Evolutionary conservation across 257 asterid genomes (phyloP).

Genomic region (Dorcoceras hygrometricum): DNA sequence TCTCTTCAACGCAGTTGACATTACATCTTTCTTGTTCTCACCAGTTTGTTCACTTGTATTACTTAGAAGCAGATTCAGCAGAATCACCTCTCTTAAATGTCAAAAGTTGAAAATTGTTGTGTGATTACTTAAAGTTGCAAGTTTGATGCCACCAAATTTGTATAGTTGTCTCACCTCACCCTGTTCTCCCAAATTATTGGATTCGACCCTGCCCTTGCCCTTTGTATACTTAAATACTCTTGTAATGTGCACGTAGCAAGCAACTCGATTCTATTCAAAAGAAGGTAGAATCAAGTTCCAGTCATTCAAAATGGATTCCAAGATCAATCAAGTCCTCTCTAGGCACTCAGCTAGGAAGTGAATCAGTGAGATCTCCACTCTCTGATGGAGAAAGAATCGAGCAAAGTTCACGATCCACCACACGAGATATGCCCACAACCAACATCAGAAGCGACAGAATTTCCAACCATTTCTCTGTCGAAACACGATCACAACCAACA

Average conservation of each 20-base stretch:
- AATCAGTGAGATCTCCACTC: slow-evolving; percentile 82
- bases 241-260: not conserved
- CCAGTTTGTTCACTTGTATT: too few relatives aligned
- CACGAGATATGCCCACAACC: slow-evolving; percentile 41
- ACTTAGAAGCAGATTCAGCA: too few relatives aligned
- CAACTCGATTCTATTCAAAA: slow-evolving; percentile 53
- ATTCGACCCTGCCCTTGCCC: too few relatives aligned
- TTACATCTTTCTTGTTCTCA: too few relatives aligned
- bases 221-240: too few relatives aligned
- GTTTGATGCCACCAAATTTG: too few relatives aligned
- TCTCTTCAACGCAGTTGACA: too few relatives aligned
- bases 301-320: slow-evolving; percentile 76
- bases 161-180: too few relatives aligned
- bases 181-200: too few relatives aligned
- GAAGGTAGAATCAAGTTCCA: slow-evolving; percentile 43
- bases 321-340: slow-evolving; percentile 65
- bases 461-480: slow-evolving; percentile 46
- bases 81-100: too few relatives aligned
- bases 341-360: slow-evolving; percentile 74
- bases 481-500: slow-evolving; percentile 31
- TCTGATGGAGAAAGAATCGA: slow-evolving; percentile 77
- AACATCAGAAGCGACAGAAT: slow-evolving; percentile 62
- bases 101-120: too few relatives aligned
- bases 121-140: too few relatives aligned
- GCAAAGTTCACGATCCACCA: slow-evolving; percentile 48